Conservation (phyloP, 2,329 filamentous ascomycete genomes). For the Talaromyces sp. region DNA sequence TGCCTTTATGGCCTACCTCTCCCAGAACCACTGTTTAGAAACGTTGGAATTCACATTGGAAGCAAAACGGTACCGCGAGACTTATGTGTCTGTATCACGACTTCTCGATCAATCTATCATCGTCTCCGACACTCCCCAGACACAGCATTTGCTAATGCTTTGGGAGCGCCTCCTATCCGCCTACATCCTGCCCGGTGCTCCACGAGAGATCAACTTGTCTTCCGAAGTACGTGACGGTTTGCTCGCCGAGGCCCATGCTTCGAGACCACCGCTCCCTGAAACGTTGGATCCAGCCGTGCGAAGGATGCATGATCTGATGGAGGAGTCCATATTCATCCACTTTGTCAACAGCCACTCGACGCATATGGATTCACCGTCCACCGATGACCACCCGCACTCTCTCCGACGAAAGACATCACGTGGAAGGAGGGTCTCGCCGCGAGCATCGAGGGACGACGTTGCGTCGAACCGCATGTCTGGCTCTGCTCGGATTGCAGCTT, state of each 20-base stretch:
- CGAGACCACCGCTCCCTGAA: conserved; percentile 65
- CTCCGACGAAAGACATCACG: conserved; percentile 9
- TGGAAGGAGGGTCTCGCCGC: conserved; percentile 15
- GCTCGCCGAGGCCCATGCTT: conserved; percentile 56
- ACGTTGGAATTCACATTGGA: conserved; percentile 96
- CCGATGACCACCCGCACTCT: conserved; percentile 23
- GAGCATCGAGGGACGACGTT: conserved; percentile 23
- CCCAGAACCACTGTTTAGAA: conserved; percentile 94
- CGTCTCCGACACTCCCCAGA: conserved; percentile 50
- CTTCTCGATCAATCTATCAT: conserved; percentile 42
- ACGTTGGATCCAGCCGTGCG: conserved; percentile 75
- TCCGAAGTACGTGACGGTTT: conserved; percentile 78
- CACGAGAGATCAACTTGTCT: conserved; percentile 85
- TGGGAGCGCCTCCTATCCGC: conserved; percentile 87
- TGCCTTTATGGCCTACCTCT: conserved; percentile 94
- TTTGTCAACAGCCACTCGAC: conserved; percentile 69
- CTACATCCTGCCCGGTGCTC: conserved; percentile 81
- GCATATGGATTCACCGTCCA: conserved; percentile 40
- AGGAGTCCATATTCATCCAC: conserved; percentile 87
- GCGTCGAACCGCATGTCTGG: conserved; percentile 14
- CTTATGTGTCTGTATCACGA: conserved; percentile 57
- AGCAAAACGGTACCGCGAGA: conserved; percentile 73
- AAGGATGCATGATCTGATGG: conserved; percentile 95
- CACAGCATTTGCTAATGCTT: conserved; percentile 67
- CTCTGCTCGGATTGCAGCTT: conserved; percentile 23